Evolutionary conservation across 352 stramenopile genomes (phyloP).

Genomic region (Peronospora destructor): DNA sequence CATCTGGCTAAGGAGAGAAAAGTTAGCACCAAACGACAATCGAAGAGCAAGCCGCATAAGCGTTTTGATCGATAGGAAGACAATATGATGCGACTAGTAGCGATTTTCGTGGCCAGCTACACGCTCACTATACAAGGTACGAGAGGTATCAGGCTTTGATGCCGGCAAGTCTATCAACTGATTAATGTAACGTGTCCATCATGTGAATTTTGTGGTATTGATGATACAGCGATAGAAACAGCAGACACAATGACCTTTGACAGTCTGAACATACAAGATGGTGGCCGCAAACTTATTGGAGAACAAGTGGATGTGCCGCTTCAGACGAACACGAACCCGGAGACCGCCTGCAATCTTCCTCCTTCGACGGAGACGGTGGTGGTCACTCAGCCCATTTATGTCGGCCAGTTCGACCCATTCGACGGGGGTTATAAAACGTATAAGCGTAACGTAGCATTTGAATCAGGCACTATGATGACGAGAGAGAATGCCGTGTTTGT

Average conservation of each 20-base stretch:
- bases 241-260: conserved; percentile 13
- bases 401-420: conserved; percentile 34
- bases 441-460: conserved; percentile 46
- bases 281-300: conserved; percentile 11
- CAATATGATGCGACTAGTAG: conserved; percentile 20
- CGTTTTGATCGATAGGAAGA: conserved; percentile 7
- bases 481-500: conserved; percentile 52
- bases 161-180: not conserved
- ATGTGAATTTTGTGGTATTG: conserved; percentile 1
- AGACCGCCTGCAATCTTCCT: conserved; percentile 14
- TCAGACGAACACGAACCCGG: conserved; percentile 7
- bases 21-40: too few relatives aligned
- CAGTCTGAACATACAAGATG: conserved; percentile 4
- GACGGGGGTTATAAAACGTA: conserved; percentile 57
- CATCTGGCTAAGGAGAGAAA: not conserved
- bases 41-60: conserved; percentile 8
- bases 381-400: conserved; percentile 23
- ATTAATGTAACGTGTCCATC: not conserved
- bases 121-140: conserved; percentile 20
- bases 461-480: conserved; percentile 26
- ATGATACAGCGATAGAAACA: conserved; percentile 8
- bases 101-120: conserved; percentile 18
- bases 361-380: conserved; percentile 32
- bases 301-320: conserved; percentile 8
- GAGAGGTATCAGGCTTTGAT: not conserved